Percentiles rank a stretch among this genome's conserved stretches.
These are phyloP conservation scores for Suillus americanus DNA, from an alignment of 768 basidiomycete genomes.

Conservation along the genomic window DNA sequence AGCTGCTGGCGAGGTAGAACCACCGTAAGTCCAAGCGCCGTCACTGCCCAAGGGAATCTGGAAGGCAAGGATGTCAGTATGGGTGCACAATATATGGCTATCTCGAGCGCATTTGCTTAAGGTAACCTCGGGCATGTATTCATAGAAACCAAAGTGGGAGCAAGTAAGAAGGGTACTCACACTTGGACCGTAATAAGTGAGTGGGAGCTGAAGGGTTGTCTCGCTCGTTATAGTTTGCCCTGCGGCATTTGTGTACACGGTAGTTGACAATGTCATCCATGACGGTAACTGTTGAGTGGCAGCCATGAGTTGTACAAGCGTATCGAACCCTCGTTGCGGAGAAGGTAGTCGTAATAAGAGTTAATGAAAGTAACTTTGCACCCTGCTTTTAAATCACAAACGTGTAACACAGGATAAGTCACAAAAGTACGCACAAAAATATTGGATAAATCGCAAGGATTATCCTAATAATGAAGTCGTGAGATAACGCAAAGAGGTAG, in stretches of 20 bases:
- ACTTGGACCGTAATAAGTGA: slow-evolving; percentile 83
- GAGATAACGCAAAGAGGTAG: slow-evolving; percentile 13
- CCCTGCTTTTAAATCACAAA: not conserved
- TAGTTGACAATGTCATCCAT: slow-evolving; percentile 63
- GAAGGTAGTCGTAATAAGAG: slow-evolving; percentile 16
- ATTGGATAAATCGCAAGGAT: slow-evolving; percentile 8
- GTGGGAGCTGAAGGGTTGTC: slow-evolving; percentile 61
- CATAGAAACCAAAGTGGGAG: not conserved
- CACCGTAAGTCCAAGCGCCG: slow-evolving; percentile 71
- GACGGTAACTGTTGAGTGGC: slow-evolving; percentile 67
- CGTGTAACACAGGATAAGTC: not conserved
- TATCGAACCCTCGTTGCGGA: slow-evolving; percentile 8
- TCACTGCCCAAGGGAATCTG: slow-evolving; percentile 73
- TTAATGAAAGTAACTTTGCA: slow-evolving; percentile 25
- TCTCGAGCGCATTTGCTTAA: not conserved
- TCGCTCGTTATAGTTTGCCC: slow-evolving; percentile 57
- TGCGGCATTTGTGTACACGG: slow-evolving; percentile 50
- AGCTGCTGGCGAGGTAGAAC: slow-evolving; percentile 63
- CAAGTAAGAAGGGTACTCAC: slow-evolving; percentile 44
- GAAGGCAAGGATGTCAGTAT: slow-evolving; percentile 8
- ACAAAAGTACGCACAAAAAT: not conserved
- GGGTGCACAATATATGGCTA: not conserved
- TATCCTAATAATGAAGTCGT: slow-evolving; percentile 18
- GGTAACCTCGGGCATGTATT: not conserved
- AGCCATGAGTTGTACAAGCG: slow-evolving; percentile 24